These are phyloP conservation scores for Aphanocladium album DNA, from an alignment of 2,329 filamentous ascomycete genomes.

Conservation along the genomic window DNA sequence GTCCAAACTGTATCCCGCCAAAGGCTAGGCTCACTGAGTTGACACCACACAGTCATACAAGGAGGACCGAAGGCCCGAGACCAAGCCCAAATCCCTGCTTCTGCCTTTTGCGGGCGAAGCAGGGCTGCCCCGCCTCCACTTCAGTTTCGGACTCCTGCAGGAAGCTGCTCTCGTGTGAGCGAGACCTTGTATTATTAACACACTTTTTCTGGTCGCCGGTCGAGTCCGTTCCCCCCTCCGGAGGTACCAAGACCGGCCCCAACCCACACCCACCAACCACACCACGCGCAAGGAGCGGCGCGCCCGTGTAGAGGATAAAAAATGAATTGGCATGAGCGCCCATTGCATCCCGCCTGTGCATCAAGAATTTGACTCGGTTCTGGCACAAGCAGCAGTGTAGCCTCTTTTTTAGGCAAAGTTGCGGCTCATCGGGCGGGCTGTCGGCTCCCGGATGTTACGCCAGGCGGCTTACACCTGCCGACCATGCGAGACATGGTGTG, in stretches of 20 bases:
- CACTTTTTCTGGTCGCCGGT: not conserved
- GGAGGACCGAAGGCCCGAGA: not conserved
- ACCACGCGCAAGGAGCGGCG: not conserved
- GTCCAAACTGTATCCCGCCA: too few relatives aligned
- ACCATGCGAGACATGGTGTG: not conserved
- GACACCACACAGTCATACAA: not conserved
- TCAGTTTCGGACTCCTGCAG: not conserved
- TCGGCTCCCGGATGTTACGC: not conserved
- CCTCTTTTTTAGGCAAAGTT: not conserved
- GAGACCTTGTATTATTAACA: not conserved
- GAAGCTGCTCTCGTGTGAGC: not conserved
- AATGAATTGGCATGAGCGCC: not conserved
- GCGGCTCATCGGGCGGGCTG: conserved; percentile 8
- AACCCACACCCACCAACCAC: not conserved
- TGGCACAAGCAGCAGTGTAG: not conserved
- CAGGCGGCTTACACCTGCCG: not conserved
- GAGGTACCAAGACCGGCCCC: not conserved
- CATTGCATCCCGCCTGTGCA: not conserved
- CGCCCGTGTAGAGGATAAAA: not conserved
- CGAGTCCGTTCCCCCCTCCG: not conserved
- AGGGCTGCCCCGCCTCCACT: not conserved
- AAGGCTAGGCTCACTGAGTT: not conserved
- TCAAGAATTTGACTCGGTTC: not conserved
- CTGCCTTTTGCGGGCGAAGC: not conserved
- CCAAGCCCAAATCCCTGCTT: not conserved